These are phyloP conservation scores for Boletus vinaceobasis DNA, from an alignment of 768 basidiomycete genomes.

Conservation along the genomic window DNA sequence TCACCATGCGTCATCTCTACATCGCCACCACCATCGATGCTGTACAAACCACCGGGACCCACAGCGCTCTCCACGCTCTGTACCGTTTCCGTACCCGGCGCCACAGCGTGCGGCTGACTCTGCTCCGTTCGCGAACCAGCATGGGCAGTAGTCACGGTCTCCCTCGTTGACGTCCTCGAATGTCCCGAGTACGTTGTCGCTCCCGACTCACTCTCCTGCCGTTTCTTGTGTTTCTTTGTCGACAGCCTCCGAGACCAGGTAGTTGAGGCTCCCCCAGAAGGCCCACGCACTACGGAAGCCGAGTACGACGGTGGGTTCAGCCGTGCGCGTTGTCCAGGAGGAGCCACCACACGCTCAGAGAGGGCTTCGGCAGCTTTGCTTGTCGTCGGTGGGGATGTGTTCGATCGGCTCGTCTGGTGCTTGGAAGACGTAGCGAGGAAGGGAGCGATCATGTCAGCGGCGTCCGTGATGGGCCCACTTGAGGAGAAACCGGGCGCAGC, in stretches of 20 bases:
- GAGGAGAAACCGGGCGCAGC: slow-evolving; percentile 1
- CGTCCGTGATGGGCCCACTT: slow-evolving; percentile 11
- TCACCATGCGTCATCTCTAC: neutral
- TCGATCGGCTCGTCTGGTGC: neutral
- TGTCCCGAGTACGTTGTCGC: slow-evolving; percentile 5
- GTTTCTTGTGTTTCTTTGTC: neutral
- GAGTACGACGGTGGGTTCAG: slow-evolving; percentile 31
- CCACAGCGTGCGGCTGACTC: neutral
- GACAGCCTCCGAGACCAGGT: neutral
- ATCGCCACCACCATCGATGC: neutral
- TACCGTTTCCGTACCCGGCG: neutral
- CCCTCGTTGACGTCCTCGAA: slow-evolving; percentile 6
- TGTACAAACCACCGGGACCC: neutral
- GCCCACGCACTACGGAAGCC: neutral
- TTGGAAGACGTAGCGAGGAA: slow-evolving; percentile 13
- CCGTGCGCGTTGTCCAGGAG: slow-evolving; percentile 10
- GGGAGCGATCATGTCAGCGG: slow-evolving; percentile 22
- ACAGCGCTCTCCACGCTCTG: neutral
- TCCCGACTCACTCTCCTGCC: slow-evolving; percentile 4
- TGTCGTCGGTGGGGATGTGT: neutral
- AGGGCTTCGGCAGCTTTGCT: slow-evolving; percentile 4
- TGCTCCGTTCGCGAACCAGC: neutral
- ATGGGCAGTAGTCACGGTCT: neutral
- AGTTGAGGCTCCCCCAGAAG: neutral
- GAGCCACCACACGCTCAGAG: neutral